These are phyloP conservation scores for Euphorbia corollata DNA, from an alignment of 441 rosid genomes.

Conservation along the genomic window DNA sequence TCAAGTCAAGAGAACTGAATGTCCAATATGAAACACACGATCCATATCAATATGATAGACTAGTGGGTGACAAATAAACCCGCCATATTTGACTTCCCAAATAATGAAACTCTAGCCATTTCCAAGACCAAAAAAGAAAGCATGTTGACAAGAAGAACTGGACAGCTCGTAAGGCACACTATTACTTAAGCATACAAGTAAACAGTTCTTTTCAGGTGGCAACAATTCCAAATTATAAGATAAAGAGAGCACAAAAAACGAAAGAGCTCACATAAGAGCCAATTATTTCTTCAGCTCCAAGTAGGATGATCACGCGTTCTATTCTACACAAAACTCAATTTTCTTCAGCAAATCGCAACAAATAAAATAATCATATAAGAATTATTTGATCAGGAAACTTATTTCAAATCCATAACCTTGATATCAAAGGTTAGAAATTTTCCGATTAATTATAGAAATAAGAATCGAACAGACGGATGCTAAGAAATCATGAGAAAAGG, in stretches of 20 bases:
- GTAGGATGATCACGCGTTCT: not conserved
- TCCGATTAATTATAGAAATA: not conserved
- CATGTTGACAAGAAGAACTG: not conserved
- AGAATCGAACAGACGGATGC: too few relatives aligned
- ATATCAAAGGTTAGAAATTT: not conserved
- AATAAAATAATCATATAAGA: too few relatives aligned
- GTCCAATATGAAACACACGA: not conserved
- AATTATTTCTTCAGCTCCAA: not conserved
- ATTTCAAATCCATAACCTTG: not conserved
- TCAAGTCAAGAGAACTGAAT: not conserved
- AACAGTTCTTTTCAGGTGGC: not conserved
- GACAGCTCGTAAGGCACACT: too few relatives aligned
- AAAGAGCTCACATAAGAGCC: not conserved
- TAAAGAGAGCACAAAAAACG: not conserved
- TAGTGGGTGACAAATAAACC: not conserved
- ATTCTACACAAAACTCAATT: too few relatives aligned
- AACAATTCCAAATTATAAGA: too few relatives aligned
- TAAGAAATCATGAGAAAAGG: too few relatives aligned
- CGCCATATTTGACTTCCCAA: not conserved
- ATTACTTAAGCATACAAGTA: not conserved
- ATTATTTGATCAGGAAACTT: too few relatives aligned
- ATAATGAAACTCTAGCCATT: too few relatives aligned
- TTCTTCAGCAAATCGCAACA: not conserved
- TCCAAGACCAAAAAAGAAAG: too few relatives aligned
- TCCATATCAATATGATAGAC: not conserved